phyloP scores from a whole-genome alignment of 2,329 filamentous ascomycete species.

The Nothophaeocryptopus gaeumannii region DNA sequence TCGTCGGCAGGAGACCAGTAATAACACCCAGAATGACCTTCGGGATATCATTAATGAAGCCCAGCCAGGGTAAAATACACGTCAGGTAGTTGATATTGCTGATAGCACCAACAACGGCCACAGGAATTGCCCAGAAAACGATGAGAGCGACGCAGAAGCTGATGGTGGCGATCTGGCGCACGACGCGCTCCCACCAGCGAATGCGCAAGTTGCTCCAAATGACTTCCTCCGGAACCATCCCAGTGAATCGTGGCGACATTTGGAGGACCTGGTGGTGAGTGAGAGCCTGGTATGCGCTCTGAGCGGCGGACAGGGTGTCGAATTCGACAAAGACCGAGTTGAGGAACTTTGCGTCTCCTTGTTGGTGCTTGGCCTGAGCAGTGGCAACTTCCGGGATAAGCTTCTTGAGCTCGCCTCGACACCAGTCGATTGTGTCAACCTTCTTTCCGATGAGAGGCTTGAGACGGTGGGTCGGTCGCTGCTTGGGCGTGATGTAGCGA shows the following conservation, averaged over 20 bases:
- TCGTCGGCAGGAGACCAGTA: constrained; percentile 76
- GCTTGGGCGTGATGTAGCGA: constrained; percentile 69
- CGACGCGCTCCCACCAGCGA: constrained; percentile 78
- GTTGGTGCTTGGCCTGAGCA: constrained; percentile 64
- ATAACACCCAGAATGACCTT: constrained; percentile 72
- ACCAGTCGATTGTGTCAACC: constrained; percentile 93
- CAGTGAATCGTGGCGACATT: constrained; percentile 82
- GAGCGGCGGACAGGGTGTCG: constrained; percentile 73
- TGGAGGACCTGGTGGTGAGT: constrained; percentile 83
- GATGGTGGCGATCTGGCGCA: constrained; percentile 67
- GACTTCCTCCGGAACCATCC: constrained; percentile 76
- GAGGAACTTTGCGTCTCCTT: constrained; percentile 61
- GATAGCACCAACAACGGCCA: constrained; percentile 78
- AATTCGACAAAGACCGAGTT: constrained; percentile 92
- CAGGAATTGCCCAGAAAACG: constrained; percentile 78
- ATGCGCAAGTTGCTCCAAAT: constrained; percentile 85
- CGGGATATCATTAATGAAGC: constrained; percentile 72
- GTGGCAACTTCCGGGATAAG: constrained; percentile 69
- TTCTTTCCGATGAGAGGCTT: constrained; percentile 77
- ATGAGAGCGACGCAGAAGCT: constrained; percentile 74
- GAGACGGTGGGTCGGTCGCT: constrained; percentile 72
- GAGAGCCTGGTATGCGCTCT: constrained; percentile 80
- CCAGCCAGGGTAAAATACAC: constrained; percentile 56
- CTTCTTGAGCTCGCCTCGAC: constrained; percentile 70
- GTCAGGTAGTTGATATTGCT: constrained; percentile 71